Evolutionary conservation across 805 yeast species (phyloP), one percentile per base, ranked within the genome.

Genomic region (Yarrowia alimentaria): DNA sequence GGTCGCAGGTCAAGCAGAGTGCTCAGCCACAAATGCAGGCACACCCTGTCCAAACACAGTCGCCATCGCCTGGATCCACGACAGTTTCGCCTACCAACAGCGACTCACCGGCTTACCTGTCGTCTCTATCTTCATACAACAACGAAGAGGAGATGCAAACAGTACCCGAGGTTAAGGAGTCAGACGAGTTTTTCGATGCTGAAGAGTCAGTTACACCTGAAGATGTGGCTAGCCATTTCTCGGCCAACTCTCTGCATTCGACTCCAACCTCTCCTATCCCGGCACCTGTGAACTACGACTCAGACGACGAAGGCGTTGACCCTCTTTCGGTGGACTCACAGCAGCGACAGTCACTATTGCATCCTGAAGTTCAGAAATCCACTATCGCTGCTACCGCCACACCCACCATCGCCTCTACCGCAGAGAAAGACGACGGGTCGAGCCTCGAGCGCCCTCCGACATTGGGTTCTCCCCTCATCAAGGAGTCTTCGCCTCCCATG

Each of bases 401-500:
- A 21, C 8, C 24, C 9, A 21, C 24, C 6, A 9, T 21, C 24
- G 9, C 24, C 6, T 6, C 24, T 21, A 21, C 24, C 24, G 24
- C 24, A 9, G 9, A 21, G n/a, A 26, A 26, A 6, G n/a, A 26
- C 29, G n/a, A 26, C 29, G 29, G n/a, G 5, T 26, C 29, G 11
- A 11, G 29, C 7, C n/a, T 28, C 20, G 7, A 14, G 18, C 42
- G 29, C 11, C 43, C 43, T 10, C 12, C 20, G 30, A 30, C 43
- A 3, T 37, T 37, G 6, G 16, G 30, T 13, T 16, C 43, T 14
- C 43, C 43, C 5, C 43, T 37, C 4, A 32, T 40, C 25, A 40
- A 40, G 33, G 47, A 40, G 25, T 33, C 24, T 24, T 40, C 47
- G 17, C 47, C 47, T 7, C 47, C 47, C 18, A 40, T 40, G 47